These are phyloP conservation scores for Ophiostoma sp. DNA, from an alignment of 2,329 filamentous ascomycete genomes.

Conservation along the genomic window DNA sequence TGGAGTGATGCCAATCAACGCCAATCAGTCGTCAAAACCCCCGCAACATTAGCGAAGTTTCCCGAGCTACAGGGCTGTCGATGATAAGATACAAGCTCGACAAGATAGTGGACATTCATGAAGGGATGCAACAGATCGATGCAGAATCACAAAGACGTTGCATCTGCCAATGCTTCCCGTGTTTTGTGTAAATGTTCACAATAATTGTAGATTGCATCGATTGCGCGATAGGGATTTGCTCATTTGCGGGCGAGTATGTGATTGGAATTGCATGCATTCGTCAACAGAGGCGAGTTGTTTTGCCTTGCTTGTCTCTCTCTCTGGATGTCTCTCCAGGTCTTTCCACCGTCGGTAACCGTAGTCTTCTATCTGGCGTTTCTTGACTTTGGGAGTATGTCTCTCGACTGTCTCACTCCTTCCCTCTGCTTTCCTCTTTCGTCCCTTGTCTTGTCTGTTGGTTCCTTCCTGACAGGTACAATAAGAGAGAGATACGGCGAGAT, in stretches of 20 bases:
- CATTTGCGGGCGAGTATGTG: conserved; percentile 5
- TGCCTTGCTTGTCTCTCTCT: background rate
- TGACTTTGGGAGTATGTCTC: background rate
- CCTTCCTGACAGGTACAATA: background rate
- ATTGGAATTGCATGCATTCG: conserved; percentile 9
- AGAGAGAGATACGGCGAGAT: background rate
- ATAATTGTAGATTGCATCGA: background rate
- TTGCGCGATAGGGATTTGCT: conserved; percentile 9
- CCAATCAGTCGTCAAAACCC: background rate
- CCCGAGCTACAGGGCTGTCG: background rate
- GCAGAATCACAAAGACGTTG: background rate
- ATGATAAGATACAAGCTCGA: background rate
- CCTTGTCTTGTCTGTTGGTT: conserved; percentile 11
- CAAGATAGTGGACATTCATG: background rate
- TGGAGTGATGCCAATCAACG: background rate
- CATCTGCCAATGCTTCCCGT: background rate
- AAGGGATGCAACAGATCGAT: background rate
- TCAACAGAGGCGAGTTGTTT: background rate
- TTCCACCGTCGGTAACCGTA: background rate
- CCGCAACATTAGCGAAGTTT: background rate
- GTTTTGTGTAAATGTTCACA: background rate
- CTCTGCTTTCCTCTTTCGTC: background rate
- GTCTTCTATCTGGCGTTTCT: background rate
- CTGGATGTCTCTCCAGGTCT: background rate
- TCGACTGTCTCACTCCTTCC: background rate